A percentile compares a stretch with the other conserved stretches of the same genome.
Conservation (phyloP, 176 grass and related monocot genomes). For the Rhynchospora pubera region DNA sequence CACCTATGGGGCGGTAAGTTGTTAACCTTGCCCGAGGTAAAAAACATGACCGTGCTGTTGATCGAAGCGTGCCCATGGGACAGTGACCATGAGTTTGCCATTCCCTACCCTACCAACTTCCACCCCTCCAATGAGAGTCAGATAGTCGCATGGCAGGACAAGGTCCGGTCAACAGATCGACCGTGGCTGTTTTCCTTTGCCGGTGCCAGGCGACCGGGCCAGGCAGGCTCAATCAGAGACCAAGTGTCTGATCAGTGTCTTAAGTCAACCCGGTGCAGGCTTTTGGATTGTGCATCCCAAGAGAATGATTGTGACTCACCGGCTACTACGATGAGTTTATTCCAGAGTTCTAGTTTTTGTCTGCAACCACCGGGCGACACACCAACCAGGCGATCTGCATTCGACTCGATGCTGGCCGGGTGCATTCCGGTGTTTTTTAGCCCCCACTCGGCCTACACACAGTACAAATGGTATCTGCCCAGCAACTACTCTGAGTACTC, state of each 20-base stretch:
- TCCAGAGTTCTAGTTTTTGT: slow-evolving; percentile 74
- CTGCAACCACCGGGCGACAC: slow-evolving; percentile 51
- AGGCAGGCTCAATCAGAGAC: slow-evolving; percentile 38
- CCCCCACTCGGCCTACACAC: slow-evolving; percentile 61
- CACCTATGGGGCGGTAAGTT: slow-evolving; percentile 59
- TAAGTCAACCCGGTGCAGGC: slow-evolving; percentile 34
- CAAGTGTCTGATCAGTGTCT: slow-evolving; percentile 52
- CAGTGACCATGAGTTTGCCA: slow-evolving; percentile 53
- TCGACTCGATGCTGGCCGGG: slow-evolving; percentile 65
- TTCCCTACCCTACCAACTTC: slow-evolving; percentile 67
- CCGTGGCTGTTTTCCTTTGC: slow-evolving; percentile 71
- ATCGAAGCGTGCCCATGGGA: slow-evolving; percentile 62
- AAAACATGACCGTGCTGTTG: slow-evolving; percentile 68
- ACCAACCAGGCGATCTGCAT: slow-evolving; percentile 36
- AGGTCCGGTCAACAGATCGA: slow-evolving; percentile 31
- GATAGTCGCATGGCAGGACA: slow-evolving; percentile 43
- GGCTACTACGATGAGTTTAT: slow-evolving; percentile 39
- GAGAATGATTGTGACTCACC: slow-evolving; percentile 42
- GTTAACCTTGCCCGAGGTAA: slow-evolving; percentile 36
- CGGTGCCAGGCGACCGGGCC: slow-evolving; percentile 33
- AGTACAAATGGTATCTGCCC: slow-evolving; percentile 70
- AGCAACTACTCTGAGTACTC: slow-evolving; percentile 50
- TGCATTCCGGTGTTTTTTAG: slow-evolving; percentile 83
- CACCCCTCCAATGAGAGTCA: slow-evolving; percentile 61
- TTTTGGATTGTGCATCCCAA: slow-evolving; percentile 43